A percentile compares a stretch with the other conserved stretches of the same genome.
phyloP scores from a whole-genome alignment of 768 basidiomycete species.

The Lactarius pseudohatsudake region DNA sequence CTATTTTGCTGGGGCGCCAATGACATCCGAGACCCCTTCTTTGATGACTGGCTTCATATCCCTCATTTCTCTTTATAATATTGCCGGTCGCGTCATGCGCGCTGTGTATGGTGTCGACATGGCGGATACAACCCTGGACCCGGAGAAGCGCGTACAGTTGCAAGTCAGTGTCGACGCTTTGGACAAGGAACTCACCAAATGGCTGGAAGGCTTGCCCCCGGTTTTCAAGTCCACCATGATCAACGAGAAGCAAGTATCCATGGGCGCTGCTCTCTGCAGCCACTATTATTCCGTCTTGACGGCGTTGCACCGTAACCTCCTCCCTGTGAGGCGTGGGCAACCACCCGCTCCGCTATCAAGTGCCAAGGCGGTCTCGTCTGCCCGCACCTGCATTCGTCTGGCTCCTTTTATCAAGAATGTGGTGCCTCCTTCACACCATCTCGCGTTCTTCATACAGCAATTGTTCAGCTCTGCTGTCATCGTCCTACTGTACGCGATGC shows the following conservation, averaged over 20 bases:
- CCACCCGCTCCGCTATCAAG: constrained; percentile 69
- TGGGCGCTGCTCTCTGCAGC: constrained; percentile 83
- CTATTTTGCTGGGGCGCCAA: constrained; percentile 64
- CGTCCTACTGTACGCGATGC: constrained; percentile 83
- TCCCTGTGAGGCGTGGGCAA: constrained; percentile 76
- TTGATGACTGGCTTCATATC: constrained; percentile 83
- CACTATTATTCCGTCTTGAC: constrained; percentile 88
- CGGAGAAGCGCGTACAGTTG: constrained; percentile 72
- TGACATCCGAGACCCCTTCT: constrained; percentile 56
- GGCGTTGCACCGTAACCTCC: constrained; percentile 83
- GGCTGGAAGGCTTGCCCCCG: constrained; percentile 77
- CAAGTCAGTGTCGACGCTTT: constrained; percentile 75
- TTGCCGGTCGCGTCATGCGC: constrained; percentile 77
- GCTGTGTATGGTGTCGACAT: constrained; percentile 81
- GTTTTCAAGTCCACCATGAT: constrained; percentile 72
- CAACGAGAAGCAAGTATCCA: constrained; percentile 78
- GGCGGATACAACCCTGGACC: constrained; percentile 64
- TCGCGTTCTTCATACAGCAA: constrained; percentile 88
- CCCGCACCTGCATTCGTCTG: constrained; percentile 80
- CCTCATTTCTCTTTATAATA: constrained; percentile 76
- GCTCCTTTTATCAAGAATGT: constrained; percentile 83
- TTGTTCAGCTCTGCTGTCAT: constrained; percentile 88
- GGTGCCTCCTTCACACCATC: constrained; percentile 82
- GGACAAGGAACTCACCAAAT: constrained; percentile 73
- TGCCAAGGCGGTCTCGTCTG: constrained; percentile 77